Evolutionary conservation across 805 yeast species (phyloP), one percentile per base, ranked within the genome.

Genomic region (Candida michaelii): DNA sequence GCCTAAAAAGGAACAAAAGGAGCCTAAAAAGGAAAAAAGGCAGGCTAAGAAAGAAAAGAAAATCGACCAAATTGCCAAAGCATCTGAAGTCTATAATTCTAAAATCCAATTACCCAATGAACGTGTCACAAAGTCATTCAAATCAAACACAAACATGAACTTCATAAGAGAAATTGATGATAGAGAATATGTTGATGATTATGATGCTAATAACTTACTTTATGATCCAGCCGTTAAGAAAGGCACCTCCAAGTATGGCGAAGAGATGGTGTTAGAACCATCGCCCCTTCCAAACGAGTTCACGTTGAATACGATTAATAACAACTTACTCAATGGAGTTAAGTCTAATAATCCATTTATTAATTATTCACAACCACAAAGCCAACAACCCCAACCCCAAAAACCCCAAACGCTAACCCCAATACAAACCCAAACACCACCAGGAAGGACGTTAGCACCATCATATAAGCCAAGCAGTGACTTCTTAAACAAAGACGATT

Each of bases 81-180:
- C 36, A 21, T 40, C 43, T 5, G 18, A 31, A 30, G 43, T 45
- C 13, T 40, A 45, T 27, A 19, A 27, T 12, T 38, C 51, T n/a
- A 39, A 39, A n/a, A 44, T 44, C 29, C 43, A 43, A 29, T 40
- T 42, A 17, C 52, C 52, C 2, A 23, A 15, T n/a, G 47, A 46
- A 31, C 39, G 45, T 35, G 39, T 36, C 4, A 16, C 48, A 3
- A 47, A 45, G 13, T 21, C 48, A 9, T 44, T 46, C 40, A 49
- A 49, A 25, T 47, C 53, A 21, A 49, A 47, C 35, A 45, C 54
- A 4, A 47, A 52, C 27, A 44, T 49, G 17, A 54, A 61, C 43
- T 54, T 61, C 32, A 63, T 63, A 7, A 52, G 66, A 32, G 69
- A 62, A 46, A 60, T 63, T 6, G 50, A 52, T 11, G 65, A 59